Conservation (phyloP, 768 basidiomycete species). For the Russula emetica region DNA sequence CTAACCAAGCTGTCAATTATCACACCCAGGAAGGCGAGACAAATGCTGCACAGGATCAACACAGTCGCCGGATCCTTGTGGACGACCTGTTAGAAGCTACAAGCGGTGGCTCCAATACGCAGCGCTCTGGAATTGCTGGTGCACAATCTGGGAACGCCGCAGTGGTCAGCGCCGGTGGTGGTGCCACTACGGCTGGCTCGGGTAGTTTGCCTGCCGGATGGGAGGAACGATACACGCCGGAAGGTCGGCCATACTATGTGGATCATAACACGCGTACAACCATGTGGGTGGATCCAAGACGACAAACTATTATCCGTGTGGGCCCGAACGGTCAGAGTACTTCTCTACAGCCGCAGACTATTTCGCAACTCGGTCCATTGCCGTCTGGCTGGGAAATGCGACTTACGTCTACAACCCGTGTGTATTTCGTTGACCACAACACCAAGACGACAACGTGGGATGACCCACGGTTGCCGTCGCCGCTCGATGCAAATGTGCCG, state of each 20-base stretch:
- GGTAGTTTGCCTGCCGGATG: conserved; percentile 94
- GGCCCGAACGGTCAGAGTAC: conserved; percentile 58
- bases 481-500: conserved; percentile 92
- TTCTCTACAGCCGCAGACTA: conserved; percentile 69
- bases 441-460: conserved; percentile 99
- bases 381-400: conserved; percentile 99
- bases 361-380: conserved; percentile 92
- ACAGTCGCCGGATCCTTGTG: too few species aligned
- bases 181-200: conserved; percentile 63
- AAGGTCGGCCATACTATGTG: conserved; percentile 97
- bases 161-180: conserved; percentile 44
- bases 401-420: conserved; percentile 93
- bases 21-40: conserved; percentile 70
- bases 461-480: conserved; percentile 92
- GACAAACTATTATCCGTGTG: conserved; percentile 94
- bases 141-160: conserved; percentile 36
- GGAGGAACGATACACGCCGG: conserved; percentile 98
- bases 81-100: too few species aligned
- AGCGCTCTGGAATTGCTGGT: too few species aligned
- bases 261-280: conserved; percentile 96
- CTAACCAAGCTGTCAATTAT: conserved; percentile 68
- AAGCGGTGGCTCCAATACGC: too few species aligned
- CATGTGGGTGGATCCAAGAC: conserved; percentile 98
- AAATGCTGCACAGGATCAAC: too few species aligned
- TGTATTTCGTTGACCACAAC: conserved; percentile 99